Evolutionary conservation across 202 grass and related monocot genomes (phyloP).

Genomic region (Schoenoplectus triqueter): DNA sequence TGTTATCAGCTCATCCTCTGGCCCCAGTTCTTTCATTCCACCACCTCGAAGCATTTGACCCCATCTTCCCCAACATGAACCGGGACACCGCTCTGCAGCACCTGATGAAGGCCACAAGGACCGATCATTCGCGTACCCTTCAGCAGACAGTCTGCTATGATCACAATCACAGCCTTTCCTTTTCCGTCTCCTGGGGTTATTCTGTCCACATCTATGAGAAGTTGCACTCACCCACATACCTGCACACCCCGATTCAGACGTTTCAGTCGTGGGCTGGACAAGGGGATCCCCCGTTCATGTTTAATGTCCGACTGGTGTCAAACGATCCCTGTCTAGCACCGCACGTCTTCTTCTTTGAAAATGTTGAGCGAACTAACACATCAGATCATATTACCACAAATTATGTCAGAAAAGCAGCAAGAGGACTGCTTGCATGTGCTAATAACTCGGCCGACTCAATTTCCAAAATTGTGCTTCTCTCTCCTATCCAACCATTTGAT

Average conservation of each 20-base stretch:
- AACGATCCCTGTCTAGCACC: slow-evolving; percentile 13
- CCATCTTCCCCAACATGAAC: slow-evolving; percentile 35
- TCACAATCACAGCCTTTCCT: not conserved
- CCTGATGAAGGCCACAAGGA: slow-evolving; percentile 15
- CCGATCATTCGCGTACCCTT: slow-evolving; percentile 26
- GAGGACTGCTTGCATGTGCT: not conserved
- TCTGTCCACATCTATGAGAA: slow-evolving; percentile 24
- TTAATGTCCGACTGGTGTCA: slow-evolving; percentile 13
- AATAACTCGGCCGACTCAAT: slow-evolving; percentile 31
- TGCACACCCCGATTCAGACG: slow-evolving; percentile 36
- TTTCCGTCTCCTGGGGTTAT: slow-evolving; percentile 36
- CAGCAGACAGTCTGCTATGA: slow-evolving; percentile 36
- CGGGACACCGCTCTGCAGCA: slow-evolving; percentile 1
- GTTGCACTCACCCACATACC: slow-evolving; percentile 8
- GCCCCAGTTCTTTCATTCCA: slow-evolving; percentile 35
- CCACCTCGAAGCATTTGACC: slow-evolving; percentile 21
- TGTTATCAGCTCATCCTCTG: slow-evolving; percentile 32
- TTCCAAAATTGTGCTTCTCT: not conserved
- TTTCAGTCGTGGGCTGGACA: slow-evolving; percentile 8
- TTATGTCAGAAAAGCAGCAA: slow-evolving; percentile 14
- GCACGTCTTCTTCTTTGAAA: slow-evolving; percentile 23
- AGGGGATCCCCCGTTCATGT: slow-evolving; percentile 27
- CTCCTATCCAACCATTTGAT: slow-evolving; percentile 13
- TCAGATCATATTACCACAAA: not conserved
- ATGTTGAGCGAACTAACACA: not conserved